Conservation (phyloP, 768 basidiomycete species). For the Rhodosporidiobolus odoratus region DNA sequence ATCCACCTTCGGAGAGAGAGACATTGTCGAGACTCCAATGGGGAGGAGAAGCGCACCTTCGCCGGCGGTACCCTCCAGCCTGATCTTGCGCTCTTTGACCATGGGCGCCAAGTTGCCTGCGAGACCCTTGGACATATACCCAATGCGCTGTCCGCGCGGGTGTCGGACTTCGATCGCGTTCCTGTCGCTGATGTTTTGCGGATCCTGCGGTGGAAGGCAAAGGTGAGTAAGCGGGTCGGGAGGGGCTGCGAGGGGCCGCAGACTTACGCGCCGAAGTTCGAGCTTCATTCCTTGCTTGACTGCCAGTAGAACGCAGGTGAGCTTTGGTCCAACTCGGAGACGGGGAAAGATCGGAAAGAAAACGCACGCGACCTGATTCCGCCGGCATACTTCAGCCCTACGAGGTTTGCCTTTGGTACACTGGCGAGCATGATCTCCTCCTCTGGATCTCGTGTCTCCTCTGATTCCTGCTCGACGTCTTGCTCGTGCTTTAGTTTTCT, state of each 20-base stretch:
- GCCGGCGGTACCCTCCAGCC: conserved; percentile 1
- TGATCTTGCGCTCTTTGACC: conserved; percentile 22
- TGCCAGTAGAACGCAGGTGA: not conserved
- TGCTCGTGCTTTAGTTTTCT: not conserved
- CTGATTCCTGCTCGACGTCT: not conserved
- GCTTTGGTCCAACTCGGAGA: not conserved
- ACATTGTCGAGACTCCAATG: too few relatives aligned
- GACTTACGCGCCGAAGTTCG: conserved; percentile 25
- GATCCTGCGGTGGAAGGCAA: conserved; percentile 13
- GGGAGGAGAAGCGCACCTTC: not conserved
- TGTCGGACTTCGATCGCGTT: conserved; percentile 36
- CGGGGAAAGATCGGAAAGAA: too few relatives aligned
- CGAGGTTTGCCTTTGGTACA: conserved; percentile 29
- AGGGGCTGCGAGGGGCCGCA: not conserved
- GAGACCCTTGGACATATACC: conserved; percentile 11
- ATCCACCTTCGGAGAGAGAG: too few relatives aligned
- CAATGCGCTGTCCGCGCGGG: conserved; percentile 18
- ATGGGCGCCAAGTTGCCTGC: conserved; percentile 10
- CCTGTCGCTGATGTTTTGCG: conserved; percentile 27
- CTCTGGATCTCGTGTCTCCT: conserved; percentile 8
- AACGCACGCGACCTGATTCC: conserved; percentile 27
- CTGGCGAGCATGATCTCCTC: conserved; percentile 22
- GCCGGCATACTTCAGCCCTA: conserved; percentile 24
- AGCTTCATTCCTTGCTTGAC: conserved; percentile 22
- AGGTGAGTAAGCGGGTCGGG: not conserved